Base-by-base conservation (phyloP, 208 protist species). In the Wallacemonas sp. region DNA sequence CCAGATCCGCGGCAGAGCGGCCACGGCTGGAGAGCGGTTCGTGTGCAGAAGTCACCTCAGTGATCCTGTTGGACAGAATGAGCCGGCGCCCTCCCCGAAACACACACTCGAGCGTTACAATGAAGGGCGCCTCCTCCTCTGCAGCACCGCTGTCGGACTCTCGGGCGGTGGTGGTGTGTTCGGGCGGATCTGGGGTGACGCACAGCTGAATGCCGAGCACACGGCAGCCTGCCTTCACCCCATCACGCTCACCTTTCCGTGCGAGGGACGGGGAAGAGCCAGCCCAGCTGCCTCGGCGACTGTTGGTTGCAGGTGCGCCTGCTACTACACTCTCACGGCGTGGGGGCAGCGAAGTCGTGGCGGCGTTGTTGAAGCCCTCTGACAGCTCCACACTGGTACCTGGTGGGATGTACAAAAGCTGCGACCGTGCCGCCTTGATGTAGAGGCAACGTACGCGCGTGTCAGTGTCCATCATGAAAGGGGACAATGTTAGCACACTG, bases 151-250 rank as follows among this genome's bases (percentile, higher is more conserved):
- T 0, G 17, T 49, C 17, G 44, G 6, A 11, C 9, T 41, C 36
- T 14, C 6, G 9, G 9, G 36, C 36, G 36, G 9, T 6, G 36
- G 24, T 17, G 74, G 39, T 30, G 70, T 42, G 22, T 66, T 63
- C 21, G 65, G 64, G 51, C 54, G 75, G 1, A 1, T 38, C 31
- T 19, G 38, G 34, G 19, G 46, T 2, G 1, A 70, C 41, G 39
- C 71, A 95, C 4, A 92, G 62, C 66, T 95, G 89, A 41, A 93
- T 44, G 1, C 66, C 76, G 11, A 90, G 51, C 15, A 93, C 62
- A 19, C 64, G 68, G 54, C 82, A 58, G 34, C 19, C 15, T 14
- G 5, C 17, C n/a, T n/a, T n/a, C n/a, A n/a, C n/a, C n/a, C n/a
- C n/a, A n/a, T n/a, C 26, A 26, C 11, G 34, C 47, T 19, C 22